A percentile compares a stretch with the other conserved stretches of the same genome.
Evolutionary conservation across 306 rosid species (phyloP).

Genomic region (Quercus alba): DNA sequence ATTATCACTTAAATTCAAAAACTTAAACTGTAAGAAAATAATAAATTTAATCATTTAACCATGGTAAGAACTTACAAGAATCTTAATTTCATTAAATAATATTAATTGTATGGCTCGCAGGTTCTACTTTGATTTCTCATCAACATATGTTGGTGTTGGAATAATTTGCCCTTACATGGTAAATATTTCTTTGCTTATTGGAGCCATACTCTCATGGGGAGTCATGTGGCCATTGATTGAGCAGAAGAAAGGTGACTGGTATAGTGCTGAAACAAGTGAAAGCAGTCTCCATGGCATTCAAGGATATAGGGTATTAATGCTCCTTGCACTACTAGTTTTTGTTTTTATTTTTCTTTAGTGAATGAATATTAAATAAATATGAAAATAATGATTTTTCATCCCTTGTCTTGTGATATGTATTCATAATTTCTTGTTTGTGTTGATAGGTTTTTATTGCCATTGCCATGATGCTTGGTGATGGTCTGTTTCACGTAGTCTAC

Average conservation of each 20-base stretch:
- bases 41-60: too few species aligned
- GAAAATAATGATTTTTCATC: background rate
- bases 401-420: too few species aligned
- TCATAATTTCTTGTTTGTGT: background rate
- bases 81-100: background rate
- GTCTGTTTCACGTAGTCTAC: slow-evolving; percentile 58
- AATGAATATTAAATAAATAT: background rate
- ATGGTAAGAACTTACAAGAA: too few species aligned
- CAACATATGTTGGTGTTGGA: slow-evolving; percentile 75
- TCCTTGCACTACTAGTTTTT: background rate
- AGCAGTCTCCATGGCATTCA: slow-evolving; percentile 64
- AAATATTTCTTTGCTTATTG: slow-evolving; percentile 57
- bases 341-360: background rate
- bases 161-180: slow-evolving; percentile 70
- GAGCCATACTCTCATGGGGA: slow-evolving; percentile 73
- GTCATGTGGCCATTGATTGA: slow-evolving; percentile 68
- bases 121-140: slow-evolving; percentile 73
- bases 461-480: slow-evolving; percentile 75
- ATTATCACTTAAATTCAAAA: too few species aligned
- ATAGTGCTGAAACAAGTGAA: slow-evolving; percentile 31
- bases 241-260: slow-evolving; percentile 63
- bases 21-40: too few species aligned
- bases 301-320: slow-evolving; percentile 55
- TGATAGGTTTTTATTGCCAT: slow-evolving; percentile 59
- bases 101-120: slow-evolving; percentile 19